Evolutionary conservation across 148 eudicot species (phyloP).

Genomic region (Camellia granthamiana): DNA sequence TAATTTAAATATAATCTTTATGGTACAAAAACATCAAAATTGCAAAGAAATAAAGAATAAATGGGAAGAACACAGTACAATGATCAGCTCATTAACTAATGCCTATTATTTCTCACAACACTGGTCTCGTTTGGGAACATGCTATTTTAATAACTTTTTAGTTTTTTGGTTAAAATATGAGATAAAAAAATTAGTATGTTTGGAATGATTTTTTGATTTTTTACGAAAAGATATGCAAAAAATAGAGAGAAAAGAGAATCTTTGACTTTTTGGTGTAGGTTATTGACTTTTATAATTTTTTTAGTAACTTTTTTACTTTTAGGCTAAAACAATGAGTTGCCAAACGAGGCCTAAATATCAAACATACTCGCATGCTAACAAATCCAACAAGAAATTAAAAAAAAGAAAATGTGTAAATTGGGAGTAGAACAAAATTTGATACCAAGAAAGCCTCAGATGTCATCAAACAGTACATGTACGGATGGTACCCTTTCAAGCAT

Average conservation of each 20-base stretch:
- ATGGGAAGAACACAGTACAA: not conserved
- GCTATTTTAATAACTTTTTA: too few relatives aligned
- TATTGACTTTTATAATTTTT: too few relatives aligned
- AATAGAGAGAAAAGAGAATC: too few relatives aligned
- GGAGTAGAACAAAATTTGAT: not conserved
- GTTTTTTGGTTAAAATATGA: too few relatives aligned
- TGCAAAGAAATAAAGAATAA: not conserved
- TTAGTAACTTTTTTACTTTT: too few relatives aligned
- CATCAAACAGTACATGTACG: not conserved
- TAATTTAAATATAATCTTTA: not conserved
- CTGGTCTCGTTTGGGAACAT: too few relatives aligned
- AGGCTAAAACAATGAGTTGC: too few relatives aligned
- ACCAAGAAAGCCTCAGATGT: not conserved
- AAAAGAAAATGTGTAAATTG: not conserved
- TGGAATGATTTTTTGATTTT: too few relatives aligned
- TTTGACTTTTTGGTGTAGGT: too few relatives aligned
- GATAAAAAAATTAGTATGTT: too few relatives aligned
- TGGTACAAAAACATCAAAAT: not conserved
- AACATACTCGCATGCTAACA: not conserved
- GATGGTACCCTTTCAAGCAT: slow-evolving; percentile 35
- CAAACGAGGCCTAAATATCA: not conserved
- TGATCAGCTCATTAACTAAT: slow-evolving; percentile 7
- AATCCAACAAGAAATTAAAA: not conserved
- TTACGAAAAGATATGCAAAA: too few relatives aligned
- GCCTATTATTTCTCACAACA: slow-evolving; percentile 3